A percentile compares a stretch with the other conserved stretches of the same genome.
These are phyloP conservation scores for Rhodotorula sp. DNA, from an alignment of 1,284 basidiomycete genomes.

Conservation along the genomic window DNA sequence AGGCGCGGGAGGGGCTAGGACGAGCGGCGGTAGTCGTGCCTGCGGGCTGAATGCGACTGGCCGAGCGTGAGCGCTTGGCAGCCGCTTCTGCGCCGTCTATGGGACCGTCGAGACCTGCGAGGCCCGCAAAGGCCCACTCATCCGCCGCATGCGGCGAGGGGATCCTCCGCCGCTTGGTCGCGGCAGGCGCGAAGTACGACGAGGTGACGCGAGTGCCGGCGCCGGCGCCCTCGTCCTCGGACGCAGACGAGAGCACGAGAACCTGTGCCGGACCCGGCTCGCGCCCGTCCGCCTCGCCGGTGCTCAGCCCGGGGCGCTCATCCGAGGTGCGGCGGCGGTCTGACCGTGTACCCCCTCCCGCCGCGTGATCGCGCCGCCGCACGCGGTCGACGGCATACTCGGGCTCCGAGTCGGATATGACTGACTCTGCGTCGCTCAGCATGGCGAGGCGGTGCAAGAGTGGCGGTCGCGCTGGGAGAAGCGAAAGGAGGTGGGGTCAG, in stretches of 20 bases:
- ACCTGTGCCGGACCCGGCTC: too few relatives aligned
- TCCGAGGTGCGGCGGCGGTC: slow-evolving; percentile 10
- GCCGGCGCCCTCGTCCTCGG: not conserved
- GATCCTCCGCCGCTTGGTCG: not conserved
- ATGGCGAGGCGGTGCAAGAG: not conserved
- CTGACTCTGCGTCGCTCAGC: not conserved
- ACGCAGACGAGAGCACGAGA: slow-evolving; percentile 16
- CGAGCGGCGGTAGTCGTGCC: not conserved
- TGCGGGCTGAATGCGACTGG: not conserved
- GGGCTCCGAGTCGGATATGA: slow-evolving; percentile 33
- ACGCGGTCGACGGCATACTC: not conserved
- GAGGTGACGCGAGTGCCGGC: not conserved
- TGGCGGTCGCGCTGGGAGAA: not conserved
- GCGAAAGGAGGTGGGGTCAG: not conserved
- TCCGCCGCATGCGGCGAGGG: not conserved
- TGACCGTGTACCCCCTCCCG: not conserved
- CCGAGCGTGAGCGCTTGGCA: not conserved
- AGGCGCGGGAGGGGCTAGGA: not conserved
- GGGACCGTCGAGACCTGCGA: not conserved
- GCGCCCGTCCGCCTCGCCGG: not conserved
- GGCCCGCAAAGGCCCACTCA: not conserved
- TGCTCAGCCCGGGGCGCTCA: slow-evolving; percentile 11
- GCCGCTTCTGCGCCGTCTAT: not conserved
- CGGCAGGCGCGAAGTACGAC: not conserved
- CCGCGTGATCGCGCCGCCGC: too few relatives aligned